phyloP scores from a whole-genome alignment of 371 early-diverging fungal genomes.

The Mucor mucedo region DNA sequence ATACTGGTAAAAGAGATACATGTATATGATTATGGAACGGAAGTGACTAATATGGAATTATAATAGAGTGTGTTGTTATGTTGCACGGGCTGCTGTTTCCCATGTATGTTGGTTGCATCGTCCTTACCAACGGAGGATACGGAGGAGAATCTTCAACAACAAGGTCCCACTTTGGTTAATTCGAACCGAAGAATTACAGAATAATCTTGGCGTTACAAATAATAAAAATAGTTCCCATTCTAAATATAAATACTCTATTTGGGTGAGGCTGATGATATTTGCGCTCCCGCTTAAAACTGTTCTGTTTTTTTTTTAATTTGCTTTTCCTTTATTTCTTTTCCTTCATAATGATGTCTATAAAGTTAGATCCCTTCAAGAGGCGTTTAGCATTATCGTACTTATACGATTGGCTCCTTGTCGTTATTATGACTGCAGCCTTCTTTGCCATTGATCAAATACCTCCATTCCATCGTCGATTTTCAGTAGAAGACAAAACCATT shows the following conservation, averaged over 20 bases:
- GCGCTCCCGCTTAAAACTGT: no score
- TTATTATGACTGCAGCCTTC: slow-evolving; percentile 62
- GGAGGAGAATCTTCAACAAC: slow-evolving; percentile 20
- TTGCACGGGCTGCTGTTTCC: slow-evolving; percentile 78
- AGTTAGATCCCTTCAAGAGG: slow-evolving; percentile 33
- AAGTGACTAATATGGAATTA: slow-evolving; percentile 1
- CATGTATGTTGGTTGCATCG: slow-evolving; percentile 55
- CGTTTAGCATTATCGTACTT: slow-evolving; percentile 61
- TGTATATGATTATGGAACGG: background rate
- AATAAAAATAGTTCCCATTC: background rate
- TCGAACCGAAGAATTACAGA: slow-evolving; percentile 31
- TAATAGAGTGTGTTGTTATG: slow-evolving; percentile 59
- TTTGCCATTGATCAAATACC: slow-evolving; percentile 61
- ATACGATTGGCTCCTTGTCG: slow-evolving; percentile 69
- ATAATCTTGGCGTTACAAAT: background rate
- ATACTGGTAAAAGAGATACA: slow-evolving; percentile 43
- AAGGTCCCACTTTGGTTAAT: slow-evolving; percentile 8
- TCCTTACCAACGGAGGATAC: slow-evolving; percentile 38
- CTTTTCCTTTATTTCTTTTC: slow-evolving; percentile 4
- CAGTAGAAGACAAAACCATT: slow-evolving; percentile 70
- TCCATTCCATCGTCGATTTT: slow-evolving; percentile 76
- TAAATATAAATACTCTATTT: background rate
- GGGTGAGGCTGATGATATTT: background rate
- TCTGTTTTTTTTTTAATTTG: background rate
- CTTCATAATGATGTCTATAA: background rate